phyloP scores from a whole-genome alignment of 164 flowering plant genomes.

The Magnolia officinalis region DNA sequence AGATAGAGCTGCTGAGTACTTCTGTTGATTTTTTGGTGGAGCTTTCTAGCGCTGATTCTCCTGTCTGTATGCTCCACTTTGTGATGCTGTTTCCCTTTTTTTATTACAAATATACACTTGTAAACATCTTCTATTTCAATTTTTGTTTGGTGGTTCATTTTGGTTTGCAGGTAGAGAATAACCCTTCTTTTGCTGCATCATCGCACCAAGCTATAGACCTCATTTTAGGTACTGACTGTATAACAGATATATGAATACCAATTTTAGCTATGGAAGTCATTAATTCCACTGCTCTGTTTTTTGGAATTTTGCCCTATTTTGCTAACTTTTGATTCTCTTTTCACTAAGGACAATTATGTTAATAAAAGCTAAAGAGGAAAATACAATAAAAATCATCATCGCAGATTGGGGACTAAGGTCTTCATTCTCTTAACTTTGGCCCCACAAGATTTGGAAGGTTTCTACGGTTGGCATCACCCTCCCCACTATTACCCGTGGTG shows the following conservation, averaged over 20 bases:
- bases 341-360: not conserved
- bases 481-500: too few relatives aligned
- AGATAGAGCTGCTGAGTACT: constrained; percentile 60
- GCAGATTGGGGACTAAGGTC: not conserved
- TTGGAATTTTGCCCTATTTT: not conserved
- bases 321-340: not conserved
- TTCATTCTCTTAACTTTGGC: not conserved
- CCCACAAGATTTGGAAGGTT: too few relatives aligned
- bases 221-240: constrained; percentile 55
- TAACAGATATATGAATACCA: not conserved
- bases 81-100: not conserved
- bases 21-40: constrained; percentile 84
- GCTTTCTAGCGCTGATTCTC: constrained; percentile 48
- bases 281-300: not conserved
- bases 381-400: not conserved
- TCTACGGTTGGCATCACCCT: too few relatives aligned
- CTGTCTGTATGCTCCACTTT: constrained; percentile 9
- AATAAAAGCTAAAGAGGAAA: not conserved
- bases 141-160: not conserved
- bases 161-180: constrained; percentile 38
- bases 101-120: not conserved
- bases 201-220: constrained; percentile 91
- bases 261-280: not conserved
- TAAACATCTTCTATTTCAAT: not conserved
- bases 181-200: constrained; percentile 50